Conservation (phyloP, 2,329 filamentous ascomycete genomes). For the Conoideocrella luteorostrata region DNA sequence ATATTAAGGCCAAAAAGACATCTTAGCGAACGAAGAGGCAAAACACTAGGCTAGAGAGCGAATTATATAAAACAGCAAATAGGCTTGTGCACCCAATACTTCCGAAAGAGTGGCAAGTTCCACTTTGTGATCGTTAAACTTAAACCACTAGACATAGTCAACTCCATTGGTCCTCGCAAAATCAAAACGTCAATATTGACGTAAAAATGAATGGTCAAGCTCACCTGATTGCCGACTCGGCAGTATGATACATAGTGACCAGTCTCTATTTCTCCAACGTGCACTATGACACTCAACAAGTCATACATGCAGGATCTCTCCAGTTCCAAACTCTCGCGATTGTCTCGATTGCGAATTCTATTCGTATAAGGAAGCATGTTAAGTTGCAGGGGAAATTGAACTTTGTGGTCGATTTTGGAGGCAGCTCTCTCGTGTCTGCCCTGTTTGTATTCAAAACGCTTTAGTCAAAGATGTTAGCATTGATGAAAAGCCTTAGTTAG, state of each 20-base stretch:
- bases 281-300: constrained; percentile 82
- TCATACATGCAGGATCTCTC: constrained; percentile 72
- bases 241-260: constrained; percentile 92
- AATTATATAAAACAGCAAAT: constrained; percentile 82
- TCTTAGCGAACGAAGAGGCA: background rate
- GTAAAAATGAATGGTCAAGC: constrained; percentile 6
- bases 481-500: background rate
- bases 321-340: constrained; percentile 49
- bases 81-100: constrained; percentile 79
- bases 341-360: constrained; percentile 46
- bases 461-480: background rate
- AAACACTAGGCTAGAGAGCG: constrained; percentile 42
- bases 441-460: constrained; percentile 69
- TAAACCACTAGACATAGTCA: constrained; percentile 71
- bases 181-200: constrained; percentile 3
- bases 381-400: constrained; percentile 78
- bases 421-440: constrained; percentile 60
- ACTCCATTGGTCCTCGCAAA: too few species aligned
- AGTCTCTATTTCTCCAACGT: constrained; percentile 87
- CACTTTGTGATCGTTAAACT: constrained; percentile 93
- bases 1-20: background rate
- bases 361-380: constrained; percentile 90
- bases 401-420: constrained; percentile 80
- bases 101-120: constrained; percentile 77
- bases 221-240: constrained; percentile 63